These are phyloP conservation scores for Thalassia testudinum DNA, from an alignment of 116 monocot species.

Conservation along the genomic window DNA sequence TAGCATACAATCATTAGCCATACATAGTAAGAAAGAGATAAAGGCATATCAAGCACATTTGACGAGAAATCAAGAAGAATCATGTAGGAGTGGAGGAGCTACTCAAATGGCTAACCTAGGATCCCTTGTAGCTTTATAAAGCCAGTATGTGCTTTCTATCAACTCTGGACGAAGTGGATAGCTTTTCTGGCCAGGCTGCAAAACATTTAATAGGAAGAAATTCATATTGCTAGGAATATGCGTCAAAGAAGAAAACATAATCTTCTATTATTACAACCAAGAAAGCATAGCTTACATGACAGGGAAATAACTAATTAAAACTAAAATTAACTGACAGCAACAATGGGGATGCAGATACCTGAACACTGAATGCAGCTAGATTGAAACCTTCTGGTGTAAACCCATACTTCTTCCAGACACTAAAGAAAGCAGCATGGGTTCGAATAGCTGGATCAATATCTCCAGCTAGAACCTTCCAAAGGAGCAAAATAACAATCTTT, in stretches of 20 bases:
- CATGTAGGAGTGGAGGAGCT: neutral
- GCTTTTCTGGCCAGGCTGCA: conserved; percentile 80
- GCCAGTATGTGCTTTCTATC: conserved; percentile 95
- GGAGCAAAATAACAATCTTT: neutral
- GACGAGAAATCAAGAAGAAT: too few relatives aligned
- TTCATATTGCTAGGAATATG: too few relatives aligned
- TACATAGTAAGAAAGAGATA: too few relatives aligned
- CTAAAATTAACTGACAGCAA: neutral
- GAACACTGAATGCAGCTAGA: conserved; percentile 63
- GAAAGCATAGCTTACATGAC: neutral
- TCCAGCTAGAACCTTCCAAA: conserved; percentile 95
- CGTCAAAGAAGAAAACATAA: too few relatives aligned
- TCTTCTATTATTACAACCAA: too few relatives aligned
- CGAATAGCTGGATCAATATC: conserved; percentile 87
- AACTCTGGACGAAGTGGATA: conserved; percentile 91
- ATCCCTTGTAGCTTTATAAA: conserved; percentile 93
- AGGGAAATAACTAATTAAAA: neutral
- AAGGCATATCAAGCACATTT: too few relatives aligned
- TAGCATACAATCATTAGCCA: too few relatives aligned
- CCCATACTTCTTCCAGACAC: conserved; percentile 95
- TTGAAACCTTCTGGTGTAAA: conserved; percentile 97
- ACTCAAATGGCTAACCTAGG: conserved; percentile 30
- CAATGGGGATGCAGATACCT: conserved; percentile 20
- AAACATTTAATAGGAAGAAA: neutral
- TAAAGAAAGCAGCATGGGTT: conserved; percentile 97